These are phyloP conservation scores for Clavispora fructus DNA, from an alignment of 805 yeast genomes.

Conservation along the genomic window DNA sequence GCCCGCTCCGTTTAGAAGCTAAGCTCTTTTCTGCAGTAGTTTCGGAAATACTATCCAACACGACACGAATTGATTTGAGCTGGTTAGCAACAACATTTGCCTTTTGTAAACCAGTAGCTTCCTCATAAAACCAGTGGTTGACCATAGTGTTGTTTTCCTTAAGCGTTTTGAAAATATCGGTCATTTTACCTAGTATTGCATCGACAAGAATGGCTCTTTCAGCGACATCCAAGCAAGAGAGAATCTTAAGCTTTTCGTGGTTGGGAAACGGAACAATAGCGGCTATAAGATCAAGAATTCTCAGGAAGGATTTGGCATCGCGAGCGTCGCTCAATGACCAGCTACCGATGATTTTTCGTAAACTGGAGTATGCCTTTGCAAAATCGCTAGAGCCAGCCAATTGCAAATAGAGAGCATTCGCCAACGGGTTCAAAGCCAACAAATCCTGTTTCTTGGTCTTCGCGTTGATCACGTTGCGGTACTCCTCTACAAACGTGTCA, in stretches of 20 bases:
- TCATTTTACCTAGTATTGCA: slow-evolving; percentile 29
- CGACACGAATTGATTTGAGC: slow-evolving; percentile 44
- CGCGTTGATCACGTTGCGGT: slow-evolving; percentile 26
- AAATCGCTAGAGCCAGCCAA: slow-evolving; percentile 45
- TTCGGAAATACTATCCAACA: slow-evolving; percentile 38
- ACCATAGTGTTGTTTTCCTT: slow-evolving; percentile 28
- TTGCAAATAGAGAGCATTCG: slow-evolving; percentile 53
- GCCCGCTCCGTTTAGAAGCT: neutral
- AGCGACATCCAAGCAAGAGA: slow-evolving; percentile 25
- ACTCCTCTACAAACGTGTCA: slow-evolving; percentile 33
- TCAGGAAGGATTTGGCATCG: slow-evolving; percentile 15
- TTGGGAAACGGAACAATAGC: slow-evolving; percentile 49
- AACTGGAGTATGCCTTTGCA: slow-evolving; percentile 37
- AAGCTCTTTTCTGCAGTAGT: slow-evolving; percentile 2
- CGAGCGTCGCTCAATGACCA: neutral
- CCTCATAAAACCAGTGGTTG: slow-evolving; percentile 44
- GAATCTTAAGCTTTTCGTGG: slow-evolving; percentile 35
- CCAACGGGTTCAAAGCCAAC: slow-evolving; percentile 53
- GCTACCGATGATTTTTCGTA: slow-evolving; percentile 24
- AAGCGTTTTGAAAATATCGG: slow-evolving; percentile 32
- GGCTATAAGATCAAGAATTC: slow-evolving; percentile 41
- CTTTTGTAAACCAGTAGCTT: slow-evolving; percentile 47
- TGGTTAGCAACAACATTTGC: slow-evolving; percentile 53
- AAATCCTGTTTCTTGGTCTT: slow-evolving; percentile 23
- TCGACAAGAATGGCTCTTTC: slow-evolving; percentile 31